phyloP scores from a whole-genome alignment of 202 grass and related monocot species.

The Panicum hallii region DNA sequence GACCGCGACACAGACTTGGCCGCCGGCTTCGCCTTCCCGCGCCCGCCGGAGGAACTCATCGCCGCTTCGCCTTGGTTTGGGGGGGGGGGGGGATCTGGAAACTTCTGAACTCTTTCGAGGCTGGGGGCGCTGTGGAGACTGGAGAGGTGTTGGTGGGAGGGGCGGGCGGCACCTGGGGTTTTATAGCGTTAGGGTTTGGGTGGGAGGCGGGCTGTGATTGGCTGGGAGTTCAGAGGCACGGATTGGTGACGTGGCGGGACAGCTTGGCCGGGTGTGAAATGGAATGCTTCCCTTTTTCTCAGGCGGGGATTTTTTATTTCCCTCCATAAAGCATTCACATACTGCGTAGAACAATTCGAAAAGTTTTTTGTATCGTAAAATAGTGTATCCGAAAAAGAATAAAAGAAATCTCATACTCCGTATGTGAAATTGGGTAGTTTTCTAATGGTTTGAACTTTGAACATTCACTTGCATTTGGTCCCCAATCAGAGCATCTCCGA shows the following conservation, averaged over 20 bases:
- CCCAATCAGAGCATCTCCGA: no score
- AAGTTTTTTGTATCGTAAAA: no score
- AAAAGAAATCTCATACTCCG: no score
- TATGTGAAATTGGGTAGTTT: no score
- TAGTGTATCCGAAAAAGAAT: no score
- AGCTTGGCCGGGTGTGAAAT: slow-evolving; percentile 18
- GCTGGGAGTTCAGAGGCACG: not conserved
- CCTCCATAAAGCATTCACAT: not conserved
- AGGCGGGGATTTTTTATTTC: not conserved
- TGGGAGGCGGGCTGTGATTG: slow-evolving; percentile 33
- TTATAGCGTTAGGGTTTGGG: slow-evolving; percentile 61
- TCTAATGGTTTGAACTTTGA: no score
- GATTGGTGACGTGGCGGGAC: slow-evolving; percentile 44
- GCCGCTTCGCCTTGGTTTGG: not conserved
- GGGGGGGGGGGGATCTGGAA: not conserved
- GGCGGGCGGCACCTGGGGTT: not conserved
- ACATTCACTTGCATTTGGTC: no score
- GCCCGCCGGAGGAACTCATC: slow-evolving; percentile 66
- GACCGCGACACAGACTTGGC: slow-evolving; percentile 81
- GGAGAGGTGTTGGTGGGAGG: not conserved
- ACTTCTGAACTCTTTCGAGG: slow-evolving; percentile 32
- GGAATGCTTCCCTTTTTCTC: not conserved
- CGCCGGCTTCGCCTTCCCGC: slow-evolving; percentile 75
- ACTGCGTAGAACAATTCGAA: no score
- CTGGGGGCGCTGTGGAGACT: not conserved